Base-by-base conservation (phyloP, 257 asterid genomes). In the Rauvolfia tetraphylla region DNA sequence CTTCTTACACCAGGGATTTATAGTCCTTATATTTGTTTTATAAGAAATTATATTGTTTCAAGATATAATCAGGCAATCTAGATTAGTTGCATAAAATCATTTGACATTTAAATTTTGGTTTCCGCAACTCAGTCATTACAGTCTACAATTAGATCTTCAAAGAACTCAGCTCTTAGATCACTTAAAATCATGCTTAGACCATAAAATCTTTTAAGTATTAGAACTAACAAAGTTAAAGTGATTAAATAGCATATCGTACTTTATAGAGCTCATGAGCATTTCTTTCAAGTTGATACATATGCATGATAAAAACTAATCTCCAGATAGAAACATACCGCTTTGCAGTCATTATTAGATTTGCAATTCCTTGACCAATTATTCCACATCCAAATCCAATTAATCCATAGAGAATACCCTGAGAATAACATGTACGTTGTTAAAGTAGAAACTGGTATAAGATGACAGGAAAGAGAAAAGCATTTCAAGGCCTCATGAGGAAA, bases 351-450 rank as follows among this genome's bases (percentile, higher is more conserved):
- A 95, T 95, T 74, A 87, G 33, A 86, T 93, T 95, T 22, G 97
- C 99, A 58, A 95, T 88, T 84, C 99, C 98, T 95, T 95, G 98
- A 76, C 99, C 99, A 75, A 95, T 29, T 73, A 95, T 91, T 71
- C 97, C 97, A 78, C 97, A 93, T 76, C 99, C 99, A 76, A 95
- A 93, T 41, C 99, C 99, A 56, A 95, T 97, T 41, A 91, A 75
- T 83, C 98, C 98, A 62, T 95, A 95, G 57, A 93, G 83, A 79
- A 93, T 82, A 27, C 99, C 99, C 97, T 95, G 90, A 71, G 83
- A 85, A 75, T 68, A 76, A 71, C 46, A 7, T 34, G 70, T 36
- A 22, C 31, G 22, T 66, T 51, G 71, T 34, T 34, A 66, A 36
- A 69, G 63, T 48, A 48, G 31, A 66, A 68, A 54, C 42, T 23